A percentile compares a stretch with the other conserved stretches of the same genome.
Evolutionary conservation across 495 filamentous ascomycete genomes (phyloP).

Genomic region (Oleoguttula mirabilis): DNA sequence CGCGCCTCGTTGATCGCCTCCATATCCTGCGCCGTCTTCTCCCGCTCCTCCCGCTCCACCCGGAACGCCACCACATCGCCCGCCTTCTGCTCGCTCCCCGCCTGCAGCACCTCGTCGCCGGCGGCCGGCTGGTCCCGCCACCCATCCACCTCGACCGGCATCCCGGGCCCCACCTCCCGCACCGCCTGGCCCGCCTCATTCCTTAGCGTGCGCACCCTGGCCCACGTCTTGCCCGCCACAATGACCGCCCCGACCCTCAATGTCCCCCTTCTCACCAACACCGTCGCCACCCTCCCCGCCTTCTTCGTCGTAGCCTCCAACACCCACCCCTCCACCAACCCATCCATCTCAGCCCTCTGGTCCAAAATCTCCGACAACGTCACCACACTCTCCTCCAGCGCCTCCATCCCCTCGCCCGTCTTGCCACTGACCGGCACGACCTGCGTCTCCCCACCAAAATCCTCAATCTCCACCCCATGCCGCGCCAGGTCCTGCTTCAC

Average conservation of each 20-base stretch:
- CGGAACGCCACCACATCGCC: conserved; percentile 72
- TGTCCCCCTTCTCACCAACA: conserved; percentile 79
- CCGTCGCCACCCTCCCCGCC: conserved; percentile 75
- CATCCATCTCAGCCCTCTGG: conserved; percentile 64
- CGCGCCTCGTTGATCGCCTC: conserved; percentile 64
- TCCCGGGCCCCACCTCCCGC: conserved; percentile 67
- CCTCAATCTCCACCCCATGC: conserved; percentile 85
- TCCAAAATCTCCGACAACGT: conserved; percentile 81
- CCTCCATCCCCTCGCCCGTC: conserved; percentile 82
- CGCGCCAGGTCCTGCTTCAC: conserved; percentile 79
- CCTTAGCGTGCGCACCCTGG: conserved; percentile 64
- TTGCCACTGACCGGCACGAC: conserved; percentile 84
- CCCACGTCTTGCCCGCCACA: conserved; percentile 77
- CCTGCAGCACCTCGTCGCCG: conserved; percentile 78
- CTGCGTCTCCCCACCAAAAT: conserved; percentile 90
- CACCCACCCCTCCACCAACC: conserved; percentile 83
- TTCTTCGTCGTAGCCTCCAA: conserved; percentile 86
- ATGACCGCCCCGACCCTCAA: conserved; percentile 69
- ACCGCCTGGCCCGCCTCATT: conserved; percentile 75
- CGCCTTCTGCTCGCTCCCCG: conserved; percentile 62
- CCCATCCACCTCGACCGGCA: conserved; percentile 81
- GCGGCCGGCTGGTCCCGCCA: conserved; percentile 89
- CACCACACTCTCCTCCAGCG: conserved; percentile 80
- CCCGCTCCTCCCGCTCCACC: conserved; percentile 47
- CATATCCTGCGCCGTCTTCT: conserved; percentile 54